Conservation (phyloP, 2,329 filamentous ascomycete species). For the Xylaria sp. region DNA sequence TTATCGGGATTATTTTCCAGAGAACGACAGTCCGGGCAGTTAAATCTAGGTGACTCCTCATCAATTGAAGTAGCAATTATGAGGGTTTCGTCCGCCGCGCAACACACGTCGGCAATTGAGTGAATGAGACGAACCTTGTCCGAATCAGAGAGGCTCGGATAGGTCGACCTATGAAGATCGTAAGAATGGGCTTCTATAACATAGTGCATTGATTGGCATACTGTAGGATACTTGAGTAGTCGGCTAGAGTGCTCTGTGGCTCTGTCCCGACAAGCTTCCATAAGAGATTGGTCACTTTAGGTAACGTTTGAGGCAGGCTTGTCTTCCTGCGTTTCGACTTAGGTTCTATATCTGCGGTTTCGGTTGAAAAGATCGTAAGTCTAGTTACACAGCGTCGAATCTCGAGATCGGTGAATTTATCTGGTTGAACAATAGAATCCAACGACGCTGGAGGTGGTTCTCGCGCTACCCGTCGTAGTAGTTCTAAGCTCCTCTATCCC, state of each 20-base stretch:
- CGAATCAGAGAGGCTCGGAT: slow-evolving; percentile 59
- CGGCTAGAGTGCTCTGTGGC: slow-evolving; percentile 42
- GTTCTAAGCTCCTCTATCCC: slow-evolving; percentile 47
- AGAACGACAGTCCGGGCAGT: slow-evolving; percentile 44
- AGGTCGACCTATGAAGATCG: slow-evolving; percentile 54
- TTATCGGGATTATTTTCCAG: slow-evolving; percentile 11
- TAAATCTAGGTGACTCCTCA: slow-evolving; percentile 24
- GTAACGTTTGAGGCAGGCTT: slow-evolving; percentile 39
- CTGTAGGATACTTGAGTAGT: slow-evolving; percentile 56
- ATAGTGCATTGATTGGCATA: slow-evolving; percentile 53
- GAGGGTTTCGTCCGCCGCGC: slow-evolving; percentile 63
- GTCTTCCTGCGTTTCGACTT: slow-evolving; percentile 51
- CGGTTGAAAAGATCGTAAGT: slow-evolving; percentile 37
- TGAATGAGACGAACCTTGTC: slow-evolving; percentile 65
- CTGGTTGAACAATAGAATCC: slow-evolving; percentile 36
- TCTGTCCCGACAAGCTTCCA: slow-evolving; percentile 49
- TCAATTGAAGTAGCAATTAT: slow-evolving; percentile 30
- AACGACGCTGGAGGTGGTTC: slow-evolving; percentile 40
- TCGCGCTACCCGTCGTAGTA: slow-evolving; percentile 45
- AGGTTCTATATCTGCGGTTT: slow-evolving; percentile 36
- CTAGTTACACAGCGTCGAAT: slow-evolving; percentile 43
- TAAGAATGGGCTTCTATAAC: slow-evolving; percentile 25
- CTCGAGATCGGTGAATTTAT: slow-evolving; percentile 44
- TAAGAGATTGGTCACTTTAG: slow-evolving; percentile 41
- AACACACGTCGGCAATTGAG: slow-evolving; percentile 67